Percentiles rank a stretch among this genome's conserved stretches.
phyloP scores from a whole-genome alignment of 2,329 filamentous ascomycete genomes.

The Aspergillus hiratsukae region DNA sequence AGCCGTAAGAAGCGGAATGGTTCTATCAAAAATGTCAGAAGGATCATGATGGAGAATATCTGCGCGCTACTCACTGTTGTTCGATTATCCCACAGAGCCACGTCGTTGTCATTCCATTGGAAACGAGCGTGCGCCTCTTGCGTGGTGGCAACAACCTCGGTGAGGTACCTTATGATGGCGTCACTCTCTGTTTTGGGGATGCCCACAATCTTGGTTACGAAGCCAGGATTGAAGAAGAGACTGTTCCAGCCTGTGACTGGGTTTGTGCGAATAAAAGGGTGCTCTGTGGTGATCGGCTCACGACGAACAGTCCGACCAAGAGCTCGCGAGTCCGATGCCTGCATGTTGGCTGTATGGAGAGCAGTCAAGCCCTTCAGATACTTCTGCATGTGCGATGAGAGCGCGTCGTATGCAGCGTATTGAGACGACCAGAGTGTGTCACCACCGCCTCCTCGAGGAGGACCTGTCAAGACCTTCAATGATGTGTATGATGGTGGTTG shows the following conservation, averaged over 20 bases:
- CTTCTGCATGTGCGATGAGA: conserved; percentile 53
- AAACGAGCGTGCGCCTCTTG: conserved; percentile 67
- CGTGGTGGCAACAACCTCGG: conserved; percentile 52
- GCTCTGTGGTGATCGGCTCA: conserved; percentile 50
- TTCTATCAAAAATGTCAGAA: conserved; percentile 33
- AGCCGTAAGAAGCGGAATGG: conserved; percentile 54
- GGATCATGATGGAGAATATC: not conserved
- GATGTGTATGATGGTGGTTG: conserved; percentile 56
- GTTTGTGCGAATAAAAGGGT: conserved; percentile 56
- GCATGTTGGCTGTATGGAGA: conserved; percentile 52
- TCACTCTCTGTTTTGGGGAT: conserved; percentile 55
- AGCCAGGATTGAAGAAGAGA: conserved; percentile 57
- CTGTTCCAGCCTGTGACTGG: conserved; percentile 60
- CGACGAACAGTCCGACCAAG: conserved; percentile 50
- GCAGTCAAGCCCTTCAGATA: conserved; percentile 56
- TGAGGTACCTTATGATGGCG: conserved; percentile 49
- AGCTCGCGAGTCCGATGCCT: conserved; percentile 48
- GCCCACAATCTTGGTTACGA: conserved; percentile 56
- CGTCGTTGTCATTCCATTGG: conserved; percentile 60
- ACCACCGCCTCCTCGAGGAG: conserved; percentile 52
- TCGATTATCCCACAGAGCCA: conserved; percentile 66
- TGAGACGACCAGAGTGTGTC: conserved; percentile 57
- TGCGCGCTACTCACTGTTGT: conserved; percentile 40
- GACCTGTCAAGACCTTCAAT: conserved; percentile 51
- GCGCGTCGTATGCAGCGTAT: conserved; percentile 55